Evolutionary conservation across 1,139 yeast genomes (phyloP).

Genomic region (Yamadazyma membranifaciens): DNA sequence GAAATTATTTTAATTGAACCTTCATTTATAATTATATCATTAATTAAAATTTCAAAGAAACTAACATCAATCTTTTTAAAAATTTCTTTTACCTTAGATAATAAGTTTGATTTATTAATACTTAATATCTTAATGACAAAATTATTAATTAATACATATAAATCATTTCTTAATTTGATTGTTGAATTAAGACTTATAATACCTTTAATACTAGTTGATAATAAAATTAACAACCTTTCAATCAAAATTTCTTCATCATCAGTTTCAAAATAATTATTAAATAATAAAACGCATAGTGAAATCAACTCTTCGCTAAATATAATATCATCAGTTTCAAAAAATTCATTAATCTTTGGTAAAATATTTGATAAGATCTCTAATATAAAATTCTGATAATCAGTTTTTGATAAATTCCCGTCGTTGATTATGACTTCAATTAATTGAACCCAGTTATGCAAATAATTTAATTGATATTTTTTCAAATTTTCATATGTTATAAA

Average conservation of each 20-base stretch:
- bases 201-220: constrained; percentile 73
- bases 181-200: constrained; percentile 69
- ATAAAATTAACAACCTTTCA: constrained; percentile 63
- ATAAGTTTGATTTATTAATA: constrained; percentile 32
- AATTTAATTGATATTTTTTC: constrained; percentile 53
- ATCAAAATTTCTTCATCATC: constrained; percentile 31
- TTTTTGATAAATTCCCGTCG: constrained; percentile 41
- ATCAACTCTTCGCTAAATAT: constrained; percentile 74
- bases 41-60: constrained; percentile 63
- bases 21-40: constrained; percentile 79
- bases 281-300: constrained; percentile 68
- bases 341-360: constrained; percentile 74
- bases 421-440: constrained; percentile 70
- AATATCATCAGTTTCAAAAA: constrained; percentile 67
- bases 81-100: constrained; percentile 49
- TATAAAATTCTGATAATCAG: constrained; percentile 55
- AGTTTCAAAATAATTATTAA: constrained; percentile 55
- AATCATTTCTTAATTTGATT: constrained; percentile 67
- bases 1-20: constrained; percentile 79
- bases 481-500: constrained; percentile 45
- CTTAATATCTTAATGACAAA: constrained; percentile 54
- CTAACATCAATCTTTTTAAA: constrained; percentile 60
- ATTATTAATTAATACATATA: constrained; percentile 70
- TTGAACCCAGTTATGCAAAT: constrained; percentile 81
- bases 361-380: constrained; percentile 73